Evolutionary conservation across 148 eudicot species (phyloP).

Genomic region (Dianthus caryophyllus): DNA sequence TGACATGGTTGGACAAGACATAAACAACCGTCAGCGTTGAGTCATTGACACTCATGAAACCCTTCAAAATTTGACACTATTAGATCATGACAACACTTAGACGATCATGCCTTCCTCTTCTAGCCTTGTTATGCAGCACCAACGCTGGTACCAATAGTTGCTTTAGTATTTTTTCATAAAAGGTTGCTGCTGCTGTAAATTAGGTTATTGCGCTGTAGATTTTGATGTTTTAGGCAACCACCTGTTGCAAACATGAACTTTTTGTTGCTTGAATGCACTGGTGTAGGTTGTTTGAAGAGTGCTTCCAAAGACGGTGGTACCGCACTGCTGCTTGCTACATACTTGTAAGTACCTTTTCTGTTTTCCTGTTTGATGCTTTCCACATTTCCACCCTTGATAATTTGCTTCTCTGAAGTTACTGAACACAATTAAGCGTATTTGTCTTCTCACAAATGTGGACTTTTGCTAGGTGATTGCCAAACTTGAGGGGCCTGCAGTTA

Average conservation of each 20-base stretch:
- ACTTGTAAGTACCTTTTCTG: slow-evolving; percentile 54
- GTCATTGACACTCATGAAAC: neutral
- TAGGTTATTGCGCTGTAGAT: neutral
- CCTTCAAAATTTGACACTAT: neutral
- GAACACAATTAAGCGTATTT: neutral
- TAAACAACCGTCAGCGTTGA: neutral
- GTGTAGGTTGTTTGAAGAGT: slow-evolving; percentile 93
- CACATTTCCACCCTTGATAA: neutral
- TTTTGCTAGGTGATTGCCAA: slow-evolving; percentile 81
- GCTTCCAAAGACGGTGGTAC: slow-evolving; percentile 94
- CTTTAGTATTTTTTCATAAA: neutral
- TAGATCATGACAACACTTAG: neutral
- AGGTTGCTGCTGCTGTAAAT: neutral
- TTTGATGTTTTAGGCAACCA: neutral
- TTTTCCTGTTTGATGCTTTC: neutral
- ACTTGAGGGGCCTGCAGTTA: slow-evolving; percentile 94
- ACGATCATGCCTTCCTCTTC: neutral
- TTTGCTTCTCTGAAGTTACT: neutral
- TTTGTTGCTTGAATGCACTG: neutral
- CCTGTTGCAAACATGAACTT: neutral
- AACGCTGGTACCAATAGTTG: neutral
- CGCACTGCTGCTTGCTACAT: slow-evolving; percentile 97
- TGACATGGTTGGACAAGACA: neutral
- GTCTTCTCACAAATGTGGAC: slow-evolving; percentile 9
- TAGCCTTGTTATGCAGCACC: neutral